These are phyloP conservation scores for Talaromyces pinophilus DNA, from an alignment of 2,329 filamentous ascomycete genomes.

Conservation along the genomic window DNA sequence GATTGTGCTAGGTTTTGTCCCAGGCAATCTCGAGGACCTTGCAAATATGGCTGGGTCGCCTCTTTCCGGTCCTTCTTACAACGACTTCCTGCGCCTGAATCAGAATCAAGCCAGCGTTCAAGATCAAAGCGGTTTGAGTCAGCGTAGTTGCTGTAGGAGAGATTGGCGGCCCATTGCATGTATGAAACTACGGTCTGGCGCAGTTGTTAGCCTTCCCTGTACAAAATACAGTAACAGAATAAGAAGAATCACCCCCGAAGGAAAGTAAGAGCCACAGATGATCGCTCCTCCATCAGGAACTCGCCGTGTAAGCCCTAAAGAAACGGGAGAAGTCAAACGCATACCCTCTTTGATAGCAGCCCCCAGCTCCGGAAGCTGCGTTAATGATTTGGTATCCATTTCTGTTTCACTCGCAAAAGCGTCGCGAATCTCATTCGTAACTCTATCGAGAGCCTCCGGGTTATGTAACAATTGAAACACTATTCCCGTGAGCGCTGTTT, in stretches of 20 bases:
- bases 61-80: background rate
- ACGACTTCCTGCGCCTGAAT: background rate
- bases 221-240: background rate
- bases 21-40: slow-evolving; percentile 3
- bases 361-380: slow-evolving; percentile 3
- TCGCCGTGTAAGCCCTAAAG: slow-evolving; percentile 53
- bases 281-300: slow-evolving; percentile 41
- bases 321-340: slow-evolving; percentile 34
- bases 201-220: background rate
- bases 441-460: slow-evolving; percentile 1
- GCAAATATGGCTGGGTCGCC: slow-evolving; percentile 5
- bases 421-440: slow-evolving; percentile 7
- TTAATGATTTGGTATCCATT: slow-evolving; percentile 8
- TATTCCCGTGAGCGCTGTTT: background rate
- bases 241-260: background rate
- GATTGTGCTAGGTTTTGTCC: slow-evolving; percentile 10
- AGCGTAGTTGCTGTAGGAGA: background rate
- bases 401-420: slow-evolving; percentile 10
- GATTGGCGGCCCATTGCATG: background rate
- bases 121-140: background rate
- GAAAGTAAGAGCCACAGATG: slow-evolving; percentile 35
- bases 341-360: slow-evolving; percentile 7
- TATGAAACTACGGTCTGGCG: slow-evolving; percentile 12
- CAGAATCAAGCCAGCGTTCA: background rate
- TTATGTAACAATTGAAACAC: slow-evolving; percentile 2